Conservation (phyloP, 129 eudicot genomes). For the Solidago caesia region DNA sequence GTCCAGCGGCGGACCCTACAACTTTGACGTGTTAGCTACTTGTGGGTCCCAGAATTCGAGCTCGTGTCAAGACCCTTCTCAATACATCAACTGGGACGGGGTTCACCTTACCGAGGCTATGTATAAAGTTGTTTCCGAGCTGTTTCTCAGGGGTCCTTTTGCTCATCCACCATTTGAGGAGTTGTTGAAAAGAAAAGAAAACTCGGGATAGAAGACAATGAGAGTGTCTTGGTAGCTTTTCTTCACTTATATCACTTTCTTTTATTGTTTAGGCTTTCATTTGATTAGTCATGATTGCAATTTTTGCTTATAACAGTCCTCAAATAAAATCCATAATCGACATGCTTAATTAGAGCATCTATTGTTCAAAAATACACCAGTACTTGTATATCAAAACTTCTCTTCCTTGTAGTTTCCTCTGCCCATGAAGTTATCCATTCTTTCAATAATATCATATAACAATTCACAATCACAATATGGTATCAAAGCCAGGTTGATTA, state of each 20-base stretch:
- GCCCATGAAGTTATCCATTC: too few species aligned
- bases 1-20: constrained; percentile 48
- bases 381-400: too few species aligned
- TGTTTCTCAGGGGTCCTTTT: constrained; percentile 46
- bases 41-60: constrained; percentile 59
- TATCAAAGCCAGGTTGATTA: too few species aligned
- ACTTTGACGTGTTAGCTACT: constrained; percentile 34
- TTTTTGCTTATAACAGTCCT: background rate
- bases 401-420: too few species aligned
- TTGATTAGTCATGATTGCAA: background rate
- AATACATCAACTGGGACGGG: constrained; percentile 83
- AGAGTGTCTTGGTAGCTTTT: background rate
- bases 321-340: background rate
- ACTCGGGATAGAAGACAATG: constrained; percentile 18
- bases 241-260: constrained; percentile 12
- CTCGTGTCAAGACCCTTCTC: constrained; percentile 56
- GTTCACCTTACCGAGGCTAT: constrained; percentile 82
- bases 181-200: constrained; percentile 41
- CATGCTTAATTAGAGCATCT: background rate
- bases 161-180: constrained; percentile 46
- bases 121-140: constrained; percentile 51
- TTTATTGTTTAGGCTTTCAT: background rate
- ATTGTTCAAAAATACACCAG: background rate
- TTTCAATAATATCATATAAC: too few species aligned
- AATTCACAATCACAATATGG: too few species aligned